Conservation (phyloP, 805 yeast species). For the Yamadazyma philogaea region DNA sequence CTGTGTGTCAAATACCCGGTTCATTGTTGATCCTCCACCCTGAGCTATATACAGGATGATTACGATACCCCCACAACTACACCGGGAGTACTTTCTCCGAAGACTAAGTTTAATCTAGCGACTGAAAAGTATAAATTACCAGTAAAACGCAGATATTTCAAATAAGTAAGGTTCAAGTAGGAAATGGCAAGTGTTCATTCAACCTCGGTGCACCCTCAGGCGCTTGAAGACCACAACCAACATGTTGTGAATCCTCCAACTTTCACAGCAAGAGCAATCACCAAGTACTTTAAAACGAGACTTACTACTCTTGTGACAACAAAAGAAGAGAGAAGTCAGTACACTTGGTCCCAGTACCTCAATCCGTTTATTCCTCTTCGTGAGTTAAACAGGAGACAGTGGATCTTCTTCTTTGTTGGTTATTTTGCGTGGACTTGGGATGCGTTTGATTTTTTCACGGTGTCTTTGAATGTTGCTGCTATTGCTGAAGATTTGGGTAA, state of each 20-base stretch:
- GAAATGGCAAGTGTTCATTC: constrained; percentile 8
- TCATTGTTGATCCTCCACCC: too few relatives aligned
- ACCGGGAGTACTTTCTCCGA: background rate
- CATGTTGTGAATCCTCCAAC: constrained; percentile 27
- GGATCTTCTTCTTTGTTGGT: constrained; percentile 55
- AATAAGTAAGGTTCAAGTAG: background rate
- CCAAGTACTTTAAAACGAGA: constrained; percentile 40
- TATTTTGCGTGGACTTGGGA: constrained; percentile 64
- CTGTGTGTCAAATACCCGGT: background rate
- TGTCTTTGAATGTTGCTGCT: constrained; percentile 47
- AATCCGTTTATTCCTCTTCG: constrained; percentile 64
- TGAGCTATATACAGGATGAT: background rate
- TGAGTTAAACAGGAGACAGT: constrained; percentile 48
- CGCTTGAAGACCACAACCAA: constrained; percentile 18
- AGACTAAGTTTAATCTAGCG: too few relatives aligned
- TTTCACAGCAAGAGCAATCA: constrained; percentile 11
- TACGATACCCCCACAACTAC: background rate
- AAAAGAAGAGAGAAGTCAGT: constrained; percentile 35
- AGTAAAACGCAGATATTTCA: background rate
- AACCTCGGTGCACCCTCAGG: constrained; percentile 5
- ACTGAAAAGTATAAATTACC: background rate
- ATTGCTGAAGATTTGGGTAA: constrained; percentile 43
- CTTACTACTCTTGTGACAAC: constrained; percentile 49
- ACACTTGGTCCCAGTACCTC: constrained; percentile 37
- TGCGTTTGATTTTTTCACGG: constrained; percentile 61